These are phyloP conservation scores for Aphanomyces astaci DNA, from an alignment of 352 stramenopile genomes.

Conservation along the genomic window DNA sequence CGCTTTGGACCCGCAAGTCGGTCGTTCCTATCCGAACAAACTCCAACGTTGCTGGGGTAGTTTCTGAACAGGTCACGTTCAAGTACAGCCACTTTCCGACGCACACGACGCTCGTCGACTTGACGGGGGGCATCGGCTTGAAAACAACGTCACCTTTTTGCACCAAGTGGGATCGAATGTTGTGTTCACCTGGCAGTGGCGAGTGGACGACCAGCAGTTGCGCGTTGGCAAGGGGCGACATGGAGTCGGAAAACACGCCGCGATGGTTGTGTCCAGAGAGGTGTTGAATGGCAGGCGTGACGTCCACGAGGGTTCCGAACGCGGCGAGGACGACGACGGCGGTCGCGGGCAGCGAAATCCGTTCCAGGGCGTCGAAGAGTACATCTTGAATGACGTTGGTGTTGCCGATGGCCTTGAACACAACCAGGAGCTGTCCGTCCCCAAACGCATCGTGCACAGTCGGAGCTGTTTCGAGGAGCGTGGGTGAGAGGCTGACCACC, in stretches of 20 bases:
- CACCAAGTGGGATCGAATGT: background rate
- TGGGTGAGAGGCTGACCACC: background rate
- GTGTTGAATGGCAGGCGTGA: background rate
- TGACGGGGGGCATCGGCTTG: background rate
- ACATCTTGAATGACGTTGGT: background rate
- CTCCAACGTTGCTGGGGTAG: background rate
- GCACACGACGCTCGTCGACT: background rate
- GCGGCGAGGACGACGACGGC: background rate
- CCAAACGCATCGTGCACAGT: background rate
- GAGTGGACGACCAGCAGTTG: conserved; percentile 1
- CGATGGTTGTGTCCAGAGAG: background rate
- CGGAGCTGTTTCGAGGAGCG: background rate
- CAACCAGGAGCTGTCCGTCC: conserved; percentile 11
- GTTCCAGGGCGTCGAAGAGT: background rate
- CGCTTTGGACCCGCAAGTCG: background rate
- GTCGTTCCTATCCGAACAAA: background rate
- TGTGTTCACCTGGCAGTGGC: background rate
- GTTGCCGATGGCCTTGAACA: conserved; percentile 1
- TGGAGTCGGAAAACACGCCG: background rate
- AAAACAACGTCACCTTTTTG: conserved; percentile 5
- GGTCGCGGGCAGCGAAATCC: background rate
- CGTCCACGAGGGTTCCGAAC: conserved; percentile 15
- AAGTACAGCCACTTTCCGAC: background rate
- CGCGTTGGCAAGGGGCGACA: background rate
- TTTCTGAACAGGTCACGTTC: background rate